phyloP scores from a whole-genome alignment of 495 filamentous ascomycete genomes.

The Cercophora scortea region DNA sequence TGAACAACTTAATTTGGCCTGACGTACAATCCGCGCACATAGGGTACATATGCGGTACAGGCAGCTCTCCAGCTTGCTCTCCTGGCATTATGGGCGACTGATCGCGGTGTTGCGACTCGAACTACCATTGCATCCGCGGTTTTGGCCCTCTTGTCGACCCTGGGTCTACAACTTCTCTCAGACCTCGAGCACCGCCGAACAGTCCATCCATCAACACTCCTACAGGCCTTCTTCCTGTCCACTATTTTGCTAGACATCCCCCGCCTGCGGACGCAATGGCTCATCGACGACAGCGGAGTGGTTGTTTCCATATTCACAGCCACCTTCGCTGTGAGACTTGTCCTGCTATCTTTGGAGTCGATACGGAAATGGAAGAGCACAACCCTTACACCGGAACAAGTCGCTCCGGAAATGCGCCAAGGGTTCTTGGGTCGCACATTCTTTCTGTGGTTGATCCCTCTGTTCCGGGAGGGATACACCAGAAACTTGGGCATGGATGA shows the following conservation, averaged over 20 bases:
- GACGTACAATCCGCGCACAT: neutral
- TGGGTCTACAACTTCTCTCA: conserved; percentile 23
- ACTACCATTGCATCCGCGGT: conserved; percentile 40
- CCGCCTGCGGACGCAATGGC: conserved; percentile 32
- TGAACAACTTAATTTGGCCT: neutral
- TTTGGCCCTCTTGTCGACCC: conserved; percentile 24
- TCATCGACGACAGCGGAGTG: conserved; percentile 6
- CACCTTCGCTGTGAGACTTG: conserved; percentile 12
- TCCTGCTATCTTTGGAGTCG: conserved; percentile 40
- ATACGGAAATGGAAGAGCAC: conserved; percentile 40
- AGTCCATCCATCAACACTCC: conserved; percentile 23
- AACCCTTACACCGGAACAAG: conserved; percentile 21
- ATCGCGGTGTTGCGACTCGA: conserved; percentile 22
- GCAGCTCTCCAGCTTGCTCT: conserved; percentile 36
- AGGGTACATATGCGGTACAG: conserved; percentile 32
- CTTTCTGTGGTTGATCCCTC: conserved; percentile 28
- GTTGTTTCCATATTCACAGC: conserved; percentile 7
- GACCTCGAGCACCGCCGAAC: conserved; percentile 24
- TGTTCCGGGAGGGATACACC: conserved; percentile 20
- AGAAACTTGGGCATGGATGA: conserved; percentile 15
- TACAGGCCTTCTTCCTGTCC: conserved; percentile 48
- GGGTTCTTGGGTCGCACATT: conserved; percentile 18
- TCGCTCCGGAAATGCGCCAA: conserved; percentile 17
- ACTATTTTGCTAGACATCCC: conserved; percentile 45
- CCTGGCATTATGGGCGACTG: conserved; percentile 38